Base-by-base conservation (phyloP, 1,139 yeast genomes). In the Kurtzmaniella quercitrusa region DNA sequence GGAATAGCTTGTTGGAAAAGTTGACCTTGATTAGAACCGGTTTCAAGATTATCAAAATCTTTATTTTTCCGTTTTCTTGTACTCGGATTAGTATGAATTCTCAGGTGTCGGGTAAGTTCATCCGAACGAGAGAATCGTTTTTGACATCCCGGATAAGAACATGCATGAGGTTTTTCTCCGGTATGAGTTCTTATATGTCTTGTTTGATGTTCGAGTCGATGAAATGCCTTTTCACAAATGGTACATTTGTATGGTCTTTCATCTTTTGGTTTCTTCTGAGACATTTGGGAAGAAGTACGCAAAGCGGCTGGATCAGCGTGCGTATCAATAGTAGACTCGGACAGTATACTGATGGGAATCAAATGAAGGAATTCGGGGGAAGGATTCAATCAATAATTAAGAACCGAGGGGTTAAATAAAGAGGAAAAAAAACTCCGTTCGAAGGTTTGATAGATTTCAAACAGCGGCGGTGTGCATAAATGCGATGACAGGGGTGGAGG, bases 151-250 rank as follows among this genome's bases (percentile, higher is more conserved):
- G 85, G 80, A 48, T 69, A 81, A 23, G 80, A 76, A 61, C 94
- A 85, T 20, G 75, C 78, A 57, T 84, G 88, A 11, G 93, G 93
- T 51, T 85, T 81, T 56, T 82, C 86, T 20, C 87, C 87, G 1
- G 87, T 81, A 54, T 81, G 86, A 33, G 84, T 80, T 46, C 86
- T 65, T 55, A 81, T 82, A 55, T 84, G 91, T 51, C 89, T 74
- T 7, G 88, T 79, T 55, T 82, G 83, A 57, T 83, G 86, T 55
- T 80, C 86, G 42, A 80, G 57, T 48, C 86, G 65, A 54, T 80
- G 84, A 56, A 84, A 74, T 39, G 84, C 80, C 60, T 82, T 73
- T 52, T 70, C 67, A 66, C 88, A 81, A 54, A 80, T 63, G 37
- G 80, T 75, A 57, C 86, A 80, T 43, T 74, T 71, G 58, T 78